Conservation (phyloP, 495 filamentous ascomycete genomes). For the Sabuloglossum arenarium region DNA sequence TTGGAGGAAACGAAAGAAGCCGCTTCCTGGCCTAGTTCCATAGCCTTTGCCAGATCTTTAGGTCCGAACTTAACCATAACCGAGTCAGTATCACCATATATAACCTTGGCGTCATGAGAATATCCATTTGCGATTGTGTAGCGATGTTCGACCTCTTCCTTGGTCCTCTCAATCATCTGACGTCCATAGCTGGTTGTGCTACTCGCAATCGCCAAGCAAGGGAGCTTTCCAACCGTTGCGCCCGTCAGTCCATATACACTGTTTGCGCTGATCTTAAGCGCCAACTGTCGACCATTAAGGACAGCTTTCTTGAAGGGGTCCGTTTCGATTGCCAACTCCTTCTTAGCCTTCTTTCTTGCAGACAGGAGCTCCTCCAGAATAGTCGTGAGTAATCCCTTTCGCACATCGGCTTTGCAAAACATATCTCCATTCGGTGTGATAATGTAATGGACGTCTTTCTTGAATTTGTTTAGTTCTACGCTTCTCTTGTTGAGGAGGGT, state of each 20-base stretch:
- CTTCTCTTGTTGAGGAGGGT: constrained; percentile 69
- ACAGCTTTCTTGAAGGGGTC: constrained; percentile 97
- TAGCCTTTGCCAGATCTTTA: constrained; percentile 58
- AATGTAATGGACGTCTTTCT: constrained; percentile 87
- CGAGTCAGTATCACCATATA: constrained; percentile 98
- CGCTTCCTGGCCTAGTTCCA: constrained; percentile 88
- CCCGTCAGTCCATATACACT: constrained; percentile 95
- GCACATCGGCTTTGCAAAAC: constrained; percentile 72
- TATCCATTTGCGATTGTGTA: constrained; percentile 93
- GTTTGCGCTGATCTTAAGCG: constrained; percentile 93
- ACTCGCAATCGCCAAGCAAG: constrained; percentile 86
- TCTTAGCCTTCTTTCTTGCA: constrained; percentile 84
- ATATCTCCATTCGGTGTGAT: constrained; percentile 84
- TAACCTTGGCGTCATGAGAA: constrained; percentile 79
- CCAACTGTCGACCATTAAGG: constrained; percentile 89
- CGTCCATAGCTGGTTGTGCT: constrained; percentile 90
- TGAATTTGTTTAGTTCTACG: constrained; percentile 48
- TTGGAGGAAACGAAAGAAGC: constrained; percentile 71
- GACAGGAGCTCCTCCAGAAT: constrained; percentile 84
- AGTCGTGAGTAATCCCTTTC: constrained; percentile 82
- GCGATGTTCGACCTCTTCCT: constrained; percentile 68
- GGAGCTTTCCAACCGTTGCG: constrained; percentile 86
- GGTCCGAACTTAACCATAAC: constrained; percentile 99
- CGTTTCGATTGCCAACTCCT: constrained; percentile 73
- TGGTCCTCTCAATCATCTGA: constrained; percentile 97